These are phyloP conservation scores for Benincasa hispida DNA, from an alignment of 306 rosid genomes.

Conservation along the genomic window DNA sequence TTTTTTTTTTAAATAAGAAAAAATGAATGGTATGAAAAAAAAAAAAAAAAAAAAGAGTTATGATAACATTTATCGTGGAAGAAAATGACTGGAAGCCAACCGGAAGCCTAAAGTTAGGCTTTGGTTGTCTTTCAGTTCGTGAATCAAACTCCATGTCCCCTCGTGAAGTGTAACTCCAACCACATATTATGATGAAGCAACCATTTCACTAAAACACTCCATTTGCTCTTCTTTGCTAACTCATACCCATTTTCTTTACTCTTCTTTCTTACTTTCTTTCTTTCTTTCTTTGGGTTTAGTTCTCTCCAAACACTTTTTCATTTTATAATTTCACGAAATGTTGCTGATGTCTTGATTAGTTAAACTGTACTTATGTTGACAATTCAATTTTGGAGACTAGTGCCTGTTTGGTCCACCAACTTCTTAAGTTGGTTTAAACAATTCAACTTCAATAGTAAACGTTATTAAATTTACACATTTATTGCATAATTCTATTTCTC, in stretches of 20 bases:
- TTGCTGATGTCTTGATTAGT: background rate
- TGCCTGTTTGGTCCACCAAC: no score
- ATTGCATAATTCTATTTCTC: no score
- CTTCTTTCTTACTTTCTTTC: no score
- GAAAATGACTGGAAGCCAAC: slow-evolving; percentile 3
- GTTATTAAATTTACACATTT: no score
- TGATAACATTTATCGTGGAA: background rate
- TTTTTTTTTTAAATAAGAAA: background rate
- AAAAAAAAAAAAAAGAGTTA: background rate
- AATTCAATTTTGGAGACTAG: no score
- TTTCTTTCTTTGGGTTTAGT: background rate
- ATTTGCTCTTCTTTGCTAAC: background rate
- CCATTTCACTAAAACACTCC: background rate
- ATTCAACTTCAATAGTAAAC: no score
- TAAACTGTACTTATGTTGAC: no score
- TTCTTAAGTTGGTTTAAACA: no score
- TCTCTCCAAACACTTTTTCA: background rate
- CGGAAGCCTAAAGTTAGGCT: slow-evolving; percentile 3
- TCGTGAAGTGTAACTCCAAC: slow-evolving; percentile 1
- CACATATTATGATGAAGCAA: background rate
- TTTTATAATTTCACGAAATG: no score
- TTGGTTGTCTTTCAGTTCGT: background rate
- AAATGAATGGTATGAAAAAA: background rate
- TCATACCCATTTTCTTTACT: background rate
- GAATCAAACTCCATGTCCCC: background rate